Conservation (phyloP, 2,329 filamentous ascomycete species). For the Colletotrichum spaethianum region DNA sequence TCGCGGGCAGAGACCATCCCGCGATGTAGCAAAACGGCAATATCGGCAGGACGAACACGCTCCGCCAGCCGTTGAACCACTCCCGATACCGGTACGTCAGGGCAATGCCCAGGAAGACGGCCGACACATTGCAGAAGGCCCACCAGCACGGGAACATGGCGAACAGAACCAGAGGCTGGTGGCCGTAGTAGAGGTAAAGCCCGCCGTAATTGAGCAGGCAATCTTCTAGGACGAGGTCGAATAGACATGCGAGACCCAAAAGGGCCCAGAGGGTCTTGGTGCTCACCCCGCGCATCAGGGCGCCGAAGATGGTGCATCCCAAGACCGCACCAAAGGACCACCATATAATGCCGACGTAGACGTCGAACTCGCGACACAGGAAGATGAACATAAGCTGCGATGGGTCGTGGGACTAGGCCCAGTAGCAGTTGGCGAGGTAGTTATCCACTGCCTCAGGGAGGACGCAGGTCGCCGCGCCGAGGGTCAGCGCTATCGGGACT, state of each 20-base stretch:
- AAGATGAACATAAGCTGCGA: slow-evolving; percentile 12
- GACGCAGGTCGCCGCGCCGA: slow-evolving; percentile 7
- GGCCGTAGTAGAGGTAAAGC: slow-evolving; percentile 20
- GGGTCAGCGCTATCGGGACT: neutral
- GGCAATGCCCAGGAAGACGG: slow-evolving; percentile 14
- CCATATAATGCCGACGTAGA: slow-evolving; percentile 28
- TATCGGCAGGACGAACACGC: neutral
- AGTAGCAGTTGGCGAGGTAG: slow-evolving; percentile 16
- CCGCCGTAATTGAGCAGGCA: slow-evolving; percentile 25
- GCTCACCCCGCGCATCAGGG: neutral
- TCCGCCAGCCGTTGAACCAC: slow-evolving; percentile 15
- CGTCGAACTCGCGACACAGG: slow-evolving; percentile 11
- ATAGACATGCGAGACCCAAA: neutral
- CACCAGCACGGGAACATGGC: slow-evolving; percentile 19
- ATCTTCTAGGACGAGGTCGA: slow-evolving; percentile 27
- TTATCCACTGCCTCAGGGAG: slow-evolving; percentile 10
- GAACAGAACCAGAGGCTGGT: slow-evolving; percentile 22
- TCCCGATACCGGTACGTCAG: slow-evolving; percentile 18
- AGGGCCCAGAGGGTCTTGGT: neutral
- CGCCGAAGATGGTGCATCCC: slow-evolving; percentile 14
- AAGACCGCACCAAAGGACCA: slow-evolving; percentile 25
- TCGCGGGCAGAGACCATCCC: neutral
- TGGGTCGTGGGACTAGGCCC: slow-evolving; percentile 21
- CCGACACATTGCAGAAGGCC: slow-evolving; percentile 31
- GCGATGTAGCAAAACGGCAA: slow-evolving; percentile 18